These are phyloP conservation scores for Polychytrium aggregatum DNA, from an alignment of 192 early-diverging fungal genomes.

Conservation along the genomic window DNA sequence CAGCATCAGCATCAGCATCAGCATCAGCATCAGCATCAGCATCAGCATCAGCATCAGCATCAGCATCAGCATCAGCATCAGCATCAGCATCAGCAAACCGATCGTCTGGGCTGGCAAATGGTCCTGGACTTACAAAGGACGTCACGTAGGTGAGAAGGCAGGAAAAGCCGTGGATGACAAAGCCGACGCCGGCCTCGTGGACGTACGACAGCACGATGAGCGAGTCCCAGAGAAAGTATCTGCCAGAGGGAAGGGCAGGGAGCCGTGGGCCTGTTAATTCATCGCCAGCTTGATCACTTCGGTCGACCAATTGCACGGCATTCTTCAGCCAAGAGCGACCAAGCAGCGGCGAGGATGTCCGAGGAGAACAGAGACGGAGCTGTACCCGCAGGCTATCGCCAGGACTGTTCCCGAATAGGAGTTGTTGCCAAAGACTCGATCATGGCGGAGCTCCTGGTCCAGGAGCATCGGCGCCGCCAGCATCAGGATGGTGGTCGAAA, in stretches of 20 bases:
- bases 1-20: no score
- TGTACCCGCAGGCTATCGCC: conserved; percentile 72
- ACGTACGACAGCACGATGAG: conserved; percentile 51
- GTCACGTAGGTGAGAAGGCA: conserved; percentile 67
- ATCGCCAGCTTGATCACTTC: not conserved
- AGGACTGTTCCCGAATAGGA: conserved; percentile 60
- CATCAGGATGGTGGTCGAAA: conserved; percentile 55
- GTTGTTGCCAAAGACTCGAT: conserved; percentile 66
- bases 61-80: no score
- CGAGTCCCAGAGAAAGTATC: conserved; percentile 91
- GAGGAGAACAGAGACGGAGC: not conserved
- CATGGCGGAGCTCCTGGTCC: conserved; percentile 45
- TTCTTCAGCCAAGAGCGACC: not conserved
- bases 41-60: no score
- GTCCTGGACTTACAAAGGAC: conserved; percentile 48
- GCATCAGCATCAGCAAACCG: no score
- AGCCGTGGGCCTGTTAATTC: not conserved
- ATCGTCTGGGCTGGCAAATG: no score
- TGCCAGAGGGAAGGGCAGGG: conserved; percentile 8
- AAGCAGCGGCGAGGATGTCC: not conserved
- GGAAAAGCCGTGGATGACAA: conserved; percentile 69
- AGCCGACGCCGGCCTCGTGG: conserved; percentile 61
- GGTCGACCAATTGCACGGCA: not conserved
- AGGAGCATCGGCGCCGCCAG: conserved; percentile 58
- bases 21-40: no score